Conservation (phyloP, 495 filamentous ascomycete genomes). For the Talaromyces borbonicus region DNA sequence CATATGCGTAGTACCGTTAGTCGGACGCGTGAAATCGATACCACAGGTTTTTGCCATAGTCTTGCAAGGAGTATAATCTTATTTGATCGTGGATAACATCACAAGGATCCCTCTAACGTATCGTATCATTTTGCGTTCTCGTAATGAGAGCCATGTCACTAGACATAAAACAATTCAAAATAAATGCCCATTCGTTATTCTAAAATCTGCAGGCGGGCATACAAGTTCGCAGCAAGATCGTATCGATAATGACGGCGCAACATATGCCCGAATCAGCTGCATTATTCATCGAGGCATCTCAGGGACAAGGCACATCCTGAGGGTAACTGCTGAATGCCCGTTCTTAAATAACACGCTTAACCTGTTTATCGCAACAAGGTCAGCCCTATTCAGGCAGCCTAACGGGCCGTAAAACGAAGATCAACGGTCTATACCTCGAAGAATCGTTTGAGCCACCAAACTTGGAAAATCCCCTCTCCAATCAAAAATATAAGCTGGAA, state of each 20-base stretch:
- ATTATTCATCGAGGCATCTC: not conserved
- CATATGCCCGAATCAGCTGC: not conserved
- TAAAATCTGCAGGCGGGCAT: too few relatives aligned
- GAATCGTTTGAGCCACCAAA: conserved; percentile 98
- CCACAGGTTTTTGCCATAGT: too few relatives aligned
- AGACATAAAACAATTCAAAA: too few relatives aligned
- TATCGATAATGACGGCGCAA: conserved; percentile 5
- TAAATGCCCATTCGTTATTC: too few relatives aligned
- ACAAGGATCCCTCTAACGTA: too few relatives aligned
- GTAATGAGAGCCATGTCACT: too few relatives aligned
- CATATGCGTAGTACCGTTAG: too few relatives aligned
- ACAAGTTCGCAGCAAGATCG: too few relatives aligned
- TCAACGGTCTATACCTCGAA: conserved; percentile 65
- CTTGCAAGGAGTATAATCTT: too few relatives aligned
- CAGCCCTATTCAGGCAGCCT: conserved; percentile 7
- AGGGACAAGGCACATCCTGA: not conserved
- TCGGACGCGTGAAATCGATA: too few relatives aligned
- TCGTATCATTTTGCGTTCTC: too few relatives aligned
- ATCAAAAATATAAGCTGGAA: conserved; percentile 87
- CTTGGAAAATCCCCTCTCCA: conserved; percentile 92
- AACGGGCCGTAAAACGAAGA: conserved; percentile 17
- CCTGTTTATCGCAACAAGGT: conserved; percentile 13
- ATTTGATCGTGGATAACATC: too few relatives aligned
- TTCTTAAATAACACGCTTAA: conserved; percentile 26
- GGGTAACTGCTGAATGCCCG: not conserved